A percentile compares a stretch with the other conserved stretches of the same genome.
phyloP scores from a whole-genome alignment of 106 monocot species.

The Vanilla planifolia region DNA sequence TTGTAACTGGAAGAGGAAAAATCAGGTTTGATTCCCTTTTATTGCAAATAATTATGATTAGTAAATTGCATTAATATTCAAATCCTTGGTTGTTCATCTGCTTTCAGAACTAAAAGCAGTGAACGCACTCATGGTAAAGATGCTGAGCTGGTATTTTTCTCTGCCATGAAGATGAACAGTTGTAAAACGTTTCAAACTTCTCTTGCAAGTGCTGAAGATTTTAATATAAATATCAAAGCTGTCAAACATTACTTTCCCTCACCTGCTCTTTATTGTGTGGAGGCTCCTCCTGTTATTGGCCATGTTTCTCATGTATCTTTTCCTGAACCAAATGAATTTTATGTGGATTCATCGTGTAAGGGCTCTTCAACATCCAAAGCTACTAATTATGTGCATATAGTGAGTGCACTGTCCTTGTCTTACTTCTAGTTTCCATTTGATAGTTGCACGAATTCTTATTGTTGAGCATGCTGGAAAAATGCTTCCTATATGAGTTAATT shows the following conservation, averaged over 20 bases:
- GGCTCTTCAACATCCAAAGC: conserved; percentile 33
- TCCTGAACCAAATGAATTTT: conserved; percentile 31
- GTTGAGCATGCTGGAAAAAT: not conserved
- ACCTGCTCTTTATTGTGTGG: conserved; percentile 53
- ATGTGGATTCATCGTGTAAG: conserved; percentile 18
- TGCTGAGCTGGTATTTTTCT: not conserved
- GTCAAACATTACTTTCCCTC: conserved; percentile 55
- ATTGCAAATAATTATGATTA: not conserved
- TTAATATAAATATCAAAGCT: conserved; percentile 16
- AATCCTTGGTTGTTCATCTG: not conserved
- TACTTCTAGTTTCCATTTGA: conserved; percentile 1
- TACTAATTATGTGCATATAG: conserved; percentile 73
- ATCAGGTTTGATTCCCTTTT: not conserved
- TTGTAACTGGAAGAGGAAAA: not conserved
- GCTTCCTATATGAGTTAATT: not conserved
- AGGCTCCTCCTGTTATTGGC: conserved; percentile 40
- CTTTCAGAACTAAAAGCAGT: not conserved
- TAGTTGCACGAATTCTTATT: not conserved
- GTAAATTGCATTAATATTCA: not conserved
- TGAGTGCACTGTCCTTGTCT: conserved; percentile 24
- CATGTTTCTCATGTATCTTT: conserved; percentile 49
- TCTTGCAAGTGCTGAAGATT: conserved; percentile 1
- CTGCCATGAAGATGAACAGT: not conserved
- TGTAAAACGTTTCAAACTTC: not conserved
- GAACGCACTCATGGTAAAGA: not conserved